phyloP scores from a whole-genome alignment of 2,329 filamentous ascomycete genomes.

The Penicillium sp. region DNA sequence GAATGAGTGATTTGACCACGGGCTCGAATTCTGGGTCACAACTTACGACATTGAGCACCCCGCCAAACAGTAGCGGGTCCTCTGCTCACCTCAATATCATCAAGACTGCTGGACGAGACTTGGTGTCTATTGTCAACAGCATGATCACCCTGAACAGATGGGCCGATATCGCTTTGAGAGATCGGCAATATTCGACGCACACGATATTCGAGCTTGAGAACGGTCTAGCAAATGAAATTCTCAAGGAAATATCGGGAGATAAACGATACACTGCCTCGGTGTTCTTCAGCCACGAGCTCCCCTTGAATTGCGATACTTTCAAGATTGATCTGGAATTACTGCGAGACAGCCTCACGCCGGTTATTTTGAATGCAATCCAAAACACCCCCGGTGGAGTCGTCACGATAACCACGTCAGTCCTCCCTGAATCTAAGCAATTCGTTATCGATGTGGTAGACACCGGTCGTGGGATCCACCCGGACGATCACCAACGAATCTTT shows the following conservation, averaged over 20 bases:
- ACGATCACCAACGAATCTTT: constrained; percentile 12
- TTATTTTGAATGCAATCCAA: constrained; percentile 10
- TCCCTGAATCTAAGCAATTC: not conserved
- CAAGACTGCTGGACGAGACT: constrained; percentile 12
- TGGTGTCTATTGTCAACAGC: constrained; percentile 12
- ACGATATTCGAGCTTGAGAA: constrained; percentile 9
- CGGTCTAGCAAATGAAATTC: not conserved
- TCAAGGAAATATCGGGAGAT: constrained; percentile 2
- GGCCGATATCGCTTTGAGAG: constrained; percentile 15
- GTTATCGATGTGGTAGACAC: constrained; percentile 12
- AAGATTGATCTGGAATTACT: constrained; percentile 7
- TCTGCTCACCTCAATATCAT: constrained; percentile 13
- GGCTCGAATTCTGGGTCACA: not conserved
- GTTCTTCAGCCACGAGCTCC: constrained; percentile 1
- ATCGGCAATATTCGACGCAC: constrained; percentile 9
- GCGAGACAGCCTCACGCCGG: constrained; percentile 8
- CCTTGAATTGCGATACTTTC: not conserved
- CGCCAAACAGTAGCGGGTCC: not conserved
- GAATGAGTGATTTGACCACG: not conserved
- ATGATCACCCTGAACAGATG: constrained; percentile 16
- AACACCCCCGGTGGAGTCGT: constrained; percentile 7
- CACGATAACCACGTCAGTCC: not conserved
- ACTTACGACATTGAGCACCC: not conserved
- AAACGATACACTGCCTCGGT: constrained; percentile 7
- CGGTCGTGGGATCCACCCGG: constrained; percentile 7